Evolutionary conservation across 2,329 filamentous ascomycete species (phyloP).

Genomic region (Fusarium cicatricum): DNA sequence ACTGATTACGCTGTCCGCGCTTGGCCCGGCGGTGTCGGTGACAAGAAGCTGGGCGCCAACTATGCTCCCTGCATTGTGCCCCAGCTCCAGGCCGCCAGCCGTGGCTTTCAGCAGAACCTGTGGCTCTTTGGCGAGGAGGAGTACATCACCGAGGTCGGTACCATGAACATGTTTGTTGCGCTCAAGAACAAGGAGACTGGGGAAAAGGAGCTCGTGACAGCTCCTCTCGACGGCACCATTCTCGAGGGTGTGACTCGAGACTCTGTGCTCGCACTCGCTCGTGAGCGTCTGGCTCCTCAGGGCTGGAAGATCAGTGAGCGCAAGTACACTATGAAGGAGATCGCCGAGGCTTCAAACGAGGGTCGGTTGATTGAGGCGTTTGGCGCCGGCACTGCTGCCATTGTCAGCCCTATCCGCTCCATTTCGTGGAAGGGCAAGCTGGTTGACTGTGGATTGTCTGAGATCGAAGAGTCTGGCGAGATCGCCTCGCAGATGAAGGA

Average conservation of each 20-base stretch:
- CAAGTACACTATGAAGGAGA: conserved; percentile 89
- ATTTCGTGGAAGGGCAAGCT: conserved; percentile 88
- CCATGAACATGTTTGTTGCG: conserved; percentile 97
- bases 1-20: conserved; percentile 96
- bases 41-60: conserved; percentile 98
- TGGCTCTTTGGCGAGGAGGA: conserved; percentile 98
- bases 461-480: conserved; percentile 86
- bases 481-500: conserved; percentile 88
- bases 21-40: conserved; percentile 96
- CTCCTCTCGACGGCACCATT: conserved; percentile 95
- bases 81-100: conserved; percentile 87
- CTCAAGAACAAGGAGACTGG: conserved; percentile 87
- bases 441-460: conserved; percentile 83
- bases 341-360: conserved; percentile 82
- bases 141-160: conserved; percentile 95
- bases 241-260: conserved; percentile 94
- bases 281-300: conserved; percentile 81
- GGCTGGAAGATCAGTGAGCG: conserved; percentile 91
- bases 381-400: conserved; percentile 90
- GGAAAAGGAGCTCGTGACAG: conserved; percentile 91
- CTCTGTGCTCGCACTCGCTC: conserved; percentile 85
- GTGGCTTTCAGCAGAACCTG: conserved; percentile 97
- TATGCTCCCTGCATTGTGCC: conserved; percentile 99
- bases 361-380: conserved; percentile 93
- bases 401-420: conserved; percentile 87